These are phyloP conservation scores for Ceratobasidium sp. DNA, from an alignment of 1,284 basidiomycete species.

Conservation along the genomic window DNA sequence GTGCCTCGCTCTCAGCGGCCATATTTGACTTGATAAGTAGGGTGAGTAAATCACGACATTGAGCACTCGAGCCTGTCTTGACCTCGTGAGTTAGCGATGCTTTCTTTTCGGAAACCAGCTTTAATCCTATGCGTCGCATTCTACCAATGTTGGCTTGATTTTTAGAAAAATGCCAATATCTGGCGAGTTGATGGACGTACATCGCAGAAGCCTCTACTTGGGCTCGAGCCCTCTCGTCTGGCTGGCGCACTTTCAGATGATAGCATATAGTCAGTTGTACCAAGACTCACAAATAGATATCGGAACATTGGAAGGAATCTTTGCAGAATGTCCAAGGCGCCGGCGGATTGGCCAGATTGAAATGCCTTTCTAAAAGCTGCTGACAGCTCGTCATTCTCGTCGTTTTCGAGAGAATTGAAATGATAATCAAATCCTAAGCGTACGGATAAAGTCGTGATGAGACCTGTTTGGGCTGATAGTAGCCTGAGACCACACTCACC, in stretches of 20 bases:
- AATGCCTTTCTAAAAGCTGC: no score
- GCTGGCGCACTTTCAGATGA: no score
- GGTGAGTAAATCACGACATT: conserved; percentile 45
- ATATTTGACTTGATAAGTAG: conserved; percentile 51
- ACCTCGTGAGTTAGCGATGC: conserved; percentile 40
- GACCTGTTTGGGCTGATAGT: not conserved
- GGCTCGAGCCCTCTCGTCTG: conserved; percentile 38
- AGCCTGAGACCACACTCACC: conserved; percentile 53
- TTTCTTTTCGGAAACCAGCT: conserved; percentile 52
- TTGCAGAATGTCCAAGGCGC: no score
- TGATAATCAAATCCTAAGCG: conserved; percentile 6
- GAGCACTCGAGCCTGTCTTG: conserved; percentile 6
- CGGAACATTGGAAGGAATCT: no score
- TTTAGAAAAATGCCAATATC: no score
- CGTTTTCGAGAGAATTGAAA: conserved; percentile 48
- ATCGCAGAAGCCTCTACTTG: no score
- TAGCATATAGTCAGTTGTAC: no score
- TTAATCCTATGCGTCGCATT: conserved; percentile 45
- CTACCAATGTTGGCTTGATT: no score
- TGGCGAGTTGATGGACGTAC: no score
- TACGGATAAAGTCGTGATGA: not conserved
- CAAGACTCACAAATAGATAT: no score
- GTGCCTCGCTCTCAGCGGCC: conserved; percentile 49
- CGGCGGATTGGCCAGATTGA: no score
- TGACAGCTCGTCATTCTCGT: no score